phyloP scores from a whole-genome alignment of 2,329 filamentous ascomycete genomes.

The Calonectria crousiana region DNA sequence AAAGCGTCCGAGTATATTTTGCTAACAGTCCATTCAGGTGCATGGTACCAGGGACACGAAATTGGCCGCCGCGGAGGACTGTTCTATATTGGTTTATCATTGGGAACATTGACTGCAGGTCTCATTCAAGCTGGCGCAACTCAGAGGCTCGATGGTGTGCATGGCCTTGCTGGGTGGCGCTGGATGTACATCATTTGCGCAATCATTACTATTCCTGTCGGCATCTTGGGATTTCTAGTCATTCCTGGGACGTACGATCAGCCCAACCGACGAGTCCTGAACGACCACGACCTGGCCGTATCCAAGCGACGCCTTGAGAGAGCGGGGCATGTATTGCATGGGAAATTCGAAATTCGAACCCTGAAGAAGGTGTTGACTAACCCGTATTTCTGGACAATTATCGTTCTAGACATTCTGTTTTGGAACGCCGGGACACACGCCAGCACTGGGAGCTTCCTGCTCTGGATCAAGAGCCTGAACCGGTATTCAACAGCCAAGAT shows the following conservation, averaged over 20 bases:
- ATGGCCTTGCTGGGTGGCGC: slow-evolving; percentile 61
- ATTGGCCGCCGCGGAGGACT: slow-evolving; percentile 61
- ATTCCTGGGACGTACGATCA: slow-evolving; percentile 61
- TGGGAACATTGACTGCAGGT: slow-evolving; percentile 65
- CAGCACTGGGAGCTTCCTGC: slow-evolving; percentile 62
- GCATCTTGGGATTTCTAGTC: slow-evolving; percentile 61
- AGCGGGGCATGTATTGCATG: slow-evolving; percentile 54
- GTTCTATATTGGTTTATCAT: slow-evolving; percentile 61
- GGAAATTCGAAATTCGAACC: slow-evolving; percentile 49
- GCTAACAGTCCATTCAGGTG: slow-evolving; percentile 42
- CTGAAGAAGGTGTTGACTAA: slow-evolving; percentile 52
- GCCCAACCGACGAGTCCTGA: slow-evolving; percentile 62
- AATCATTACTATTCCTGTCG: slow-evolving; percentile 66
- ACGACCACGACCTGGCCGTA: slow-evolving; percentile 58
- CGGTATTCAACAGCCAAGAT: slow-evolving; percentile 60
- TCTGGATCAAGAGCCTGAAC: slow-evolving; percentile 70
- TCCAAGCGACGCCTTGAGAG: slow-evolving; percentile 59
- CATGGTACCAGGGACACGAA: slow-evolving; percentile 62
- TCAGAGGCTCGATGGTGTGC: slow-evolving; percentile 54
- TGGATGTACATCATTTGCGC: slow-evolving; percentile 69
- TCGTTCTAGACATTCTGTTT: slow-evolving; percentile 66
- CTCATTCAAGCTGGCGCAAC: slow-evolving; percentile 59
- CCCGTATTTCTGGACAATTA: slow-evolving; percentile 64
- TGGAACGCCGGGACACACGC: slow-evolving; percentile 65
- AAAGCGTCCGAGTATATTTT: neutral